Base-by-base conservation (phyloP, 805 yeast species). In the Hanseniaspora pseudoguilliermondii region DNA sequence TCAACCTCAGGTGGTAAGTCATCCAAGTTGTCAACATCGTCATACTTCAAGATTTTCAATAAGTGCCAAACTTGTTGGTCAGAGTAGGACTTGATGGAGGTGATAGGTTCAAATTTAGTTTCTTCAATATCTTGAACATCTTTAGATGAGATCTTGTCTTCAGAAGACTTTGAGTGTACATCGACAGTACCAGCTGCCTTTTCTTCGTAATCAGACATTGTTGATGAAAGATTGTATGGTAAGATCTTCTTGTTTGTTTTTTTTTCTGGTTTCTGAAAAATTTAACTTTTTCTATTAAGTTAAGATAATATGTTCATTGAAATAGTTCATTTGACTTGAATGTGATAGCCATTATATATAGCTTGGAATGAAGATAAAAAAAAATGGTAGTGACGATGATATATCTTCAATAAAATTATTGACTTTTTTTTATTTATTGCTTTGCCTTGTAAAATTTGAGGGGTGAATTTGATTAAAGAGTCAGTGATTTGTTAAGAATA, bases 121-220 rank as follows among this genome's bases (percentile, higher is more conserved):
- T 49, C 54, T 25, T n/a, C 39, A 16, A 41, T 27, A 27, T 40
- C 40, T 8, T 49, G 4, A 21, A 8, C 20, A 3, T 49, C 54
- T 21, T 49, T 49, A 8, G 34, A 5, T 4, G 57, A 53, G 8
- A 36, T 29, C 15, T 36, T 36, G 16, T 52, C 55, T 8, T 44
- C 55, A 25, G 49, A 35, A 9, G 55, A 52, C 21, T 44, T 44
- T 1, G 49, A 23, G 5, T 18, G 40, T 78, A 63, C 38, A 77
- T 70, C 15, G 65, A 66, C 2, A 71, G 43, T 0, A 78, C 72
- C 43, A 74, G 76, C 3, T 68, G 71, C n/a, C 66, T 61, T 4
- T 69, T 52, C 44, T 36, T 52, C 55, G 18, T 13, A 23, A 38
- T 52, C 49, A 27, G 55, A 52, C 55, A 52, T 52, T 3, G 7